These are phyloP conservation scores for Penicillium concentricum DNA, from an alignment of 2,329 filamentous ascomycete genomes.

Conservation along the genomic window DNA sequence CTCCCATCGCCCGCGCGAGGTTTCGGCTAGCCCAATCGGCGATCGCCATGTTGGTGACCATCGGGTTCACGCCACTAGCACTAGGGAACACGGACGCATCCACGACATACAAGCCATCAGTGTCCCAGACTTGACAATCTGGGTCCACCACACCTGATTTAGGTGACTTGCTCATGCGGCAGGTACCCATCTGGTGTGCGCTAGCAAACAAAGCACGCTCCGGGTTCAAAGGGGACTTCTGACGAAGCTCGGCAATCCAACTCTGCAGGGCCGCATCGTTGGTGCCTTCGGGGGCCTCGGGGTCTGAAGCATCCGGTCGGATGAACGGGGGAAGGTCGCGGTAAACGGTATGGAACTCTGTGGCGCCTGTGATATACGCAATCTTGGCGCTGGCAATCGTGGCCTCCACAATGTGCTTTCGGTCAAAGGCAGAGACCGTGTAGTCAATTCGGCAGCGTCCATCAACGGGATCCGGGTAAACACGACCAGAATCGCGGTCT, in stretches of 20 bases:
- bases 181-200: slow-evolving; percentile 54
- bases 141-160: slow-evolving; percentile 47
- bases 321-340: slow-evolving; percentile 65
- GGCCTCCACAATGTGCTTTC: slow-evolving; percentile 68
- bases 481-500: slow-evolving; percentile 72
- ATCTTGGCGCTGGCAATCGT: slow-evolving; percentile 71
- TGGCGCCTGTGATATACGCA: slow-evolving; percentile 73
- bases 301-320: slow-evolving; percentile 36
- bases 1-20: slow-evolving; percentile 34
- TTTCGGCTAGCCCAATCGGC: slow-evolving; percentile 47
- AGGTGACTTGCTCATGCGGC: slow-evolving; percentile 47
- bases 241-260: slow-evolving; percentile 54
- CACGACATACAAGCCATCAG: slow-evolving; percentile 47
- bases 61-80: slow-evolving; percentile 53
- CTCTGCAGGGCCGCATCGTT: slow-evolving; percentile 55
- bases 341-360: slow-evolving; percentile 70
- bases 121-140: slow-evolving; percentile 48
- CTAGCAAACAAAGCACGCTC: slow-evolving; percentile 47
- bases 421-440: slow-evolving; percentile 68
- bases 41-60: slow-evolving; percentile 54
- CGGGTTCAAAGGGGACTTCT: slow-evolving; percentile 46
- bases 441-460: slow-evolving; percentile 69
- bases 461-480: slow-evolving; percentile 69
- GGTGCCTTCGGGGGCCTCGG: slow-evolving; percentile 42
- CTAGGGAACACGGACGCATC: slow-evolving; percentile 53